Evolutionary conservation across 106 monocot species (phyloP).

Genomic region (Dactylorhiza incarnata): DNA sequence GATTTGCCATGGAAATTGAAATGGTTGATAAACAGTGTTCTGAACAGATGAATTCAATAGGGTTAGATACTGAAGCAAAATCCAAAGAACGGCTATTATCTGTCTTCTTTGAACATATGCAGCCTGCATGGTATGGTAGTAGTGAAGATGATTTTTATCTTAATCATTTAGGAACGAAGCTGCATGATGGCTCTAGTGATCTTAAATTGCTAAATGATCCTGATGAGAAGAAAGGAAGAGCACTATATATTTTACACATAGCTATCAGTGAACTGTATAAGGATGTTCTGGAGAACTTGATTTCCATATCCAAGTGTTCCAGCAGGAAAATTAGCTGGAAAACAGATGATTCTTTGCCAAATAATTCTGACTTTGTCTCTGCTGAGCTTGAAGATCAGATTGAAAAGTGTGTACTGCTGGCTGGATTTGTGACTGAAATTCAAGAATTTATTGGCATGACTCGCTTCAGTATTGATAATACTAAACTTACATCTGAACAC

Average conservation of each 20-base stretch:
- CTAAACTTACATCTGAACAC: slow-evolving; percentile 15
- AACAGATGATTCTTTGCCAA: slow-evolving; percentile 18
- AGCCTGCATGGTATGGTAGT: slow-evolving; percentile 36
- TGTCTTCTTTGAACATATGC: slow-evolving; percentile 60
- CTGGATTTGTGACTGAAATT: slow-evolving; percentile 55
- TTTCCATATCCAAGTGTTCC: slow-evolving; percentile 27
- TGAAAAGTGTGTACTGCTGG: slow-evolving; percentile 69
- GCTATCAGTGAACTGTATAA: slow-evolving; percentile 48
- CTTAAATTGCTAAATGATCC: slow-evolving; percentile 19
- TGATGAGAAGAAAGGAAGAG: slow-evolving; percentile 38
- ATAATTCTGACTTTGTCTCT: slow-evolving; percentile 23
- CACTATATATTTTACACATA: slow-evolving; percentile 26
- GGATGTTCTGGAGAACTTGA: slow-evolving; percentile 43
- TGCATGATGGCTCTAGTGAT: slow-evolving; percentile 24
- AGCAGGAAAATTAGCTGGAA: slow-evolving; percentile 23
- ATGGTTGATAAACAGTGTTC: slow-evolving; percentile 55
- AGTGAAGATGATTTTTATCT: slow-evolving; percentile 28
- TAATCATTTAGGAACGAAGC: slow-evolving; percentile 12
- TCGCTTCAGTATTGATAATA: slow-evolving; percentile 14
- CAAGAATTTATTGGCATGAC: slow-evolving; percentile 31
- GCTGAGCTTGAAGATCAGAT: slow-evolving; percentile 72
- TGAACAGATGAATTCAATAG: slow-evolving; percentile 59
- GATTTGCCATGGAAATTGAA: slow-evolving; percentile 41
- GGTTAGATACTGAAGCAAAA: slow-evolving; percentile 50
- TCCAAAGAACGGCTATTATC: slow-evolving; percentile 63